Percentiles rank a stretch among this genome's conserved stretches.
These are phyloP conservation scores for Heritiera littoralis DNA, from an alignment of 345 rosid species.

Conservation along the genomic window DNA sequence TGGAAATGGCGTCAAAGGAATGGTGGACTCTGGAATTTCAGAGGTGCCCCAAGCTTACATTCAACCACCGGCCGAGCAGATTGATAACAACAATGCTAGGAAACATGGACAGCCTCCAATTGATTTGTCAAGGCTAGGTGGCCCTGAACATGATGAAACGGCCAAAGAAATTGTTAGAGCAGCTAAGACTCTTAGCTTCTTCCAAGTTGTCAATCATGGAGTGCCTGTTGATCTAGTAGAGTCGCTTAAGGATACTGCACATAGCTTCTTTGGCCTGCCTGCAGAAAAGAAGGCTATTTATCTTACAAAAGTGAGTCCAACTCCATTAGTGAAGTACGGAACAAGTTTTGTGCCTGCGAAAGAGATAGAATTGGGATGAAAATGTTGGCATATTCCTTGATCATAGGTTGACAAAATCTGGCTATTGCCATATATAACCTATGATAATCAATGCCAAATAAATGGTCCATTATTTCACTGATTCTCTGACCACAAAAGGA, in stretches of 20 bases:
- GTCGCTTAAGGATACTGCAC: slow-evolving; percentile 42
- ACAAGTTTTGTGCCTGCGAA: slow-evolving; percentile 62
- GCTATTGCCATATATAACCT: too few species aligned
- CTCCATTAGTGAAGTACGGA: slow-evolving; percentile 50
- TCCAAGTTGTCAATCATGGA: slow-evolving; percentile 28
- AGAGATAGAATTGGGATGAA: slow-evolving; percentile 60
- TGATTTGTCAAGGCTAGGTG: not conserved
- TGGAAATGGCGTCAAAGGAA: not conserved
- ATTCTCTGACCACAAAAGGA: too few species aligned
- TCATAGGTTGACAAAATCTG: too few species aligned
- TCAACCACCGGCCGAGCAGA: not conserved
- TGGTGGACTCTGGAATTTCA: slow-evolving; percentile 13
- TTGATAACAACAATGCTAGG: not conserved
- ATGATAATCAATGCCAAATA: too few species aligned
- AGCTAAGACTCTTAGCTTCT: slow-evolving; percentile 2
- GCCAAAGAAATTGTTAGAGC: not conserved
- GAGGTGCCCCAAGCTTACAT: not conserved
- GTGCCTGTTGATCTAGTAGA: slow-evolving; percentile 50
- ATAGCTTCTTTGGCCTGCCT: slow-evolving; percentile 42
- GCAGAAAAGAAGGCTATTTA: slow-evolving; percentile 47
- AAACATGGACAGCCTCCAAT: not conserved
- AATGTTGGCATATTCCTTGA: too few species aligned
- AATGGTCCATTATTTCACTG: too few species aligned
- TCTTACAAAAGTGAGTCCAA: slow-evolving; percentile 46
- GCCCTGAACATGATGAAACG: not conserved